A percentile compares a stretch with the other conserved stretches of the same genome.
These are phyloP conservation scores for Schoenoplectus triqueter DNA, from an alignment of 202 grass and related monocot genomes.

Conservation along the genomic window DNA sequence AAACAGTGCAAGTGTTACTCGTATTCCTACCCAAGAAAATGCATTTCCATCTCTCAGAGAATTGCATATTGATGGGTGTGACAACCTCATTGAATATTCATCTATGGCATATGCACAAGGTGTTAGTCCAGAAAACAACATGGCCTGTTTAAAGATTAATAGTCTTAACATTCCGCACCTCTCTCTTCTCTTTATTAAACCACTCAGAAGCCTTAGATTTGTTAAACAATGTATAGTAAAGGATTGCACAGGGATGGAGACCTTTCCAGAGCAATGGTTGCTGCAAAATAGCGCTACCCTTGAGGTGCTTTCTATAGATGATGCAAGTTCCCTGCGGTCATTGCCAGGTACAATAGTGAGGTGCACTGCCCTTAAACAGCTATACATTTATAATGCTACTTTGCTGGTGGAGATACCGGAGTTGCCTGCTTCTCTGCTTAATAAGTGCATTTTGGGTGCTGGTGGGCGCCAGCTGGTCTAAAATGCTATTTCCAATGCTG, in stretches of 20 bases:
- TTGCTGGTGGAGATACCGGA: neutral
- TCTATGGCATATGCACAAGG: neutral
- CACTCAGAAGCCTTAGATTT: neutral
- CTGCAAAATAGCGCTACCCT: conserved; percentile 10
- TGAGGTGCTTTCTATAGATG: neutral
- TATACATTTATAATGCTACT: neutral
- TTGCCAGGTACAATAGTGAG: neutral
- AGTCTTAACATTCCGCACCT: neutral
- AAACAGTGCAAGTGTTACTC: neutral
- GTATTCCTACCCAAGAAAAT: neutral
- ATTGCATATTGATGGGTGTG: neutral
- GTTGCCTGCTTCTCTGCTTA: neutral
- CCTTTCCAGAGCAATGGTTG: conserved; percentile 1
- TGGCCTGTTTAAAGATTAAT: neutral
- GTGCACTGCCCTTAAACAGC: neutral
- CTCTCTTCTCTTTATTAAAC: neutral
- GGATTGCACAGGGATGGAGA: neutral
- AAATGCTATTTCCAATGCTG: neutral
- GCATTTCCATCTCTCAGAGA: neutral
- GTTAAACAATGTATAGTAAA: neutral
- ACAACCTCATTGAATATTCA: neutral
- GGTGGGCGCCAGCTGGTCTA: neutral
- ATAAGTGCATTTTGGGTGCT: neutral
- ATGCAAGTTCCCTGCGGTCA: neutral
- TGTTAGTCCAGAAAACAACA: neutral